Percentiles rank a stretch among this genome's conserved stretches.
These are phyloP conservation scores for Chamaenerion angustifolium DNA, from an alignment of 345 rosid genomes.

Conservation along the genomic window DNA sequence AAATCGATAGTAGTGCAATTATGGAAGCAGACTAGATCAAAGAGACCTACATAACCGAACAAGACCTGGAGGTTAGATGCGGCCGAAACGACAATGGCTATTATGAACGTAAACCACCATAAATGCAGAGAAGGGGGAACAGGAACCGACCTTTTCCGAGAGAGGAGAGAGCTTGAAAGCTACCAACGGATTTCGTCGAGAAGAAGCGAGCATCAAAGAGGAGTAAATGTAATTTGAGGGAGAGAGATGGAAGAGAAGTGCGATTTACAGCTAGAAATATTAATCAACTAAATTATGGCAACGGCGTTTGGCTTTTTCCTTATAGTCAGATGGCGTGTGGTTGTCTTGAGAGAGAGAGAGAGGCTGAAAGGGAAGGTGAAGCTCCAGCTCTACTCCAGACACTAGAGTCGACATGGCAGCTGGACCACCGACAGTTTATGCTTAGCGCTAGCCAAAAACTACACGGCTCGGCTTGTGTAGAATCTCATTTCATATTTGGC, in stretches of 20 bases:
- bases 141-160: not conserved
- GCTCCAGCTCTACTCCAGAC: not conserved
- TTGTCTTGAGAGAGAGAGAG: not conserved
- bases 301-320: too few relatives aligned
- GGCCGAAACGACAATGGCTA: slow-evolving; percentile 3
- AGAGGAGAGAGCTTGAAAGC: not conserved
- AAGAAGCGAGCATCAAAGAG: slow-evolving; percentile 5
- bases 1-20: too few relatives aligned
- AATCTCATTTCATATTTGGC: not conserved
- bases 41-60: not conserved
- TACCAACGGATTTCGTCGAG: slow-evolving; percentile 8
- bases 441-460: not conserved
- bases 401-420: not conserved
- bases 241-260: slow-evolving; percentile 1
- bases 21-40: not conserved
- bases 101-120: slow-evolving; percentile 1
- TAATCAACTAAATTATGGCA: too few relatives aligned
- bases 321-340: not conserved
- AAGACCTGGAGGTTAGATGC: not conserved
- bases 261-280: not conserved
- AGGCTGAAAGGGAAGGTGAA: slow-evolving; percentile 3
- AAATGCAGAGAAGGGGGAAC: slow-evolving; percentile 1
- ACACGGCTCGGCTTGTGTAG: slow-evolving; percentile 5
- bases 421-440: slow-evolving; percentile 5
- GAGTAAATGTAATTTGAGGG: not conserved